Percentiles rank a stretch among this genome's conserved stretches.
Evolutionary conservation across 2,329 filamentous ascomycete species (phyloP).

Genomic region (Emericellopsis atlantica): DNA sequence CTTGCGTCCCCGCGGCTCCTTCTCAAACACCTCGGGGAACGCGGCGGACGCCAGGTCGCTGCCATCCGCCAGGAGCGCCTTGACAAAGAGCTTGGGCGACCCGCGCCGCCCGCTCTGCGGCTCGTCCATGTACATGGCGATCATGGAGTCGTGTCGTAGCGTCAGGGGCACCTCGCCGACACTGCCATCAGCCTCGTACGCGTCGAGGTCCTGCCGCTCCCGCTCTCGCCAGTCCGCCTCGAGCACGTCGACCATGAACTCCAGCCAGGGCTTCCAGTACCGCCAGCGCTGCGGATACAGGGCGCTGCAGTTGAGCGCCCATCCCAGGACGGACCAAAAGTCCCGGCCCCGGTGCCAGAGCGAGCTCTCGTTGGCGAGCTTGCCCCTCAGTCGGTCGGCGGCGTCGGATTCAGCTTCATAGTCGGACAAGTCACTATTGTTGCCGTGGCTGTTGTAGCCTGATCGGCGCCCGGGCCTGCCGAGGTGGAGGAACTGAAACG

Average conservation of each 20-base stretch:
- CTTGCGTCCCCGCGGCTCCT: constrained; percentile 36
- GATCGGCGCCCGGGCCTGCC: constrained; percentile 12
- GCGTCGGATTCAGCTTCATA: constrained; percentile 27
- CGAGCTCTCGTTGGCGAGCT: constrained; percentile 50
- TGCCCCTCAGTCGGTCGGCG: constrained; percentile 39
- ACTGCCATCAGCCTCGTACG: constrained; percentile 1
- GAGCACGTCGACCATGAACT: constrained; percentile 66
- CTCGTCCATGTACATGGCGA: constrained; percentile 43
- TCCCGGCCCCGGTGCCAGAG: constrained; percentile 69
- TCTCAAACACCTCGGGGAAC: constrained; percentile 55
- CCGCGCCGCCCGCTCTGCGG: constrained; percentile 30
- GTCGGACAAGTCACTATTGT: constrained; percentile 27
- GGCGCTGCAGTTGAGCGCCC: constrained; percentile 85
- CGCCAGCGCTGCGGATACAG: constrained; percentile 63
- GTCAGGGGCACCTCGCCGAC: constrained; percentile 11
- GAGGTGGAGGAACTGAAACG: constrained; percentile 51
- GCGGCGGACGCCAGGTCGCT: constrained; percentile 34
- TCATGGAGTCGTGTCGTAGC: constrained; percentile 38
- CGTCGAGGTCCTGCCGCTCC: constrained; percentile 29
- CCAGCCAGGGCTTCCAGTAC: constrained; percentile 70
- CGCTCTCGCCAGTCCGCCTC: constrained; percentile 57
- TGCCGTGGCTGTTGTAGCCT: constrained; percentile 20
- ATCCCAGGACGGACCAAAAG: constrained; percentile 82
- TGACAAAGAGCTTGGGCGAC: constrained; percentile 42
- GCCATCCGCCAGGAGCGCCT: constrained; percentile 57